Percentiles rank a stretch among this genome's conserved stretches.
Conservation (phyloP, 495 filamentous ascomycete genomes). For the Penicillium parvum region DNA sequence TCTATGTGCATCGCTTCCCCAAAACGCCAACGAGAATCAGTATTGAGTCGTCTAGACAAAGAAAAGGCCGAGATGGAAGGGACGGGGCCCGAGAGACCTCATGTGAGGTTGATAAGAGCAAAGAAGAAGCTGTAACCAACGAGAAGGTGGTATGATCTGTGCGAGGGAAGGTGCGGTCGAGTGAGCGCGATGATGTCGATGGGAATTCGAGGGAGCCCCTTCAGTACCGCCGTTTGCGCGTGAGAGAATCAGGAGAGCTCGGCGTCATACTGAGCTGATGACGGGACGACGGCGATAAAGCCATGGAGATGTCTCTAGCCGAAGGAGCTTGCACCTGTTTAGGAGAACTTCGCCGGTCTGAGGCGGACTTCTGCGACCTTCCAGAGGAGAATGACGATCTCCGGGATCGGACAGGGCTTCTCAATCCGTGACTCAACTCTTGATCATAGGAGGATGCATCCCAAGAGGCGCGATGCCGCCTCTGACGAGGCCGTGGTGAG, state of each 20-base stretch:
- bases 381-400: slow-evolving; percentile 21
- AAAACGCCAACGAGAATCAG: too few species aligned
- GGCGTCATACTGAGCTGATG: slow-evolving; percentile 31
- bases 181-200: too few species aligned
- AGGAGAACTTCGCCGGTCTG: slow-evolving; percentile 11
- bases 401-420: slow-evolving; percentile 18
- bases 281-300: slow-evolving; percentile 27
- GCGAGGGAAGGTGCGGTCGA: too few species aligned
- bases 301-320: slow-evolving; percentile 20
- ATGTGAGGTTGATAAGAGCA: too few species aligned
- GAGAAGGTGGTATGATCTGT: too few species aligned
- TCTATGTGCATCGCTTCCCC: too few species aligned
- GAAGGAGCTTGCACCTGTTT: slow-evolving; percentile 15
- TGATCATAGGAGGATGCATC: slow-evolving; percentile 13
- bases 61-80: not conserved
- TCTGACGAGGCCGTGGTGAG: too few species aligned
- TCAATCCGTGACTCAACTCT: slow-evolving; percentile 2
- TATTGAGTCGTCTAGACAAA: not conserved
- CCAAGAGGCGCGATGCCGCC: slow-evolving; percentile 13
- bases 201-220: not conserved
- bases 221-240: slow-evolving; percentile 17
- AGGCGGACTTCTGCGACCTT: slow-evolving; percentile 6
- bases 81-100: too few species aligned
- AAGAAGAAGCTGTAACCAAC: too few species aligned
- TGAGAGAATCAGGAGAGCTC: slow-evolving; percentile 16